A percentile compares a stretch with the other conserved stretches of the same genome.
Evolutionary conservation across 2,329 filamentous ascomycete genomes (phyloP).

Genomic region (Hortaea werneckii): DNA sequence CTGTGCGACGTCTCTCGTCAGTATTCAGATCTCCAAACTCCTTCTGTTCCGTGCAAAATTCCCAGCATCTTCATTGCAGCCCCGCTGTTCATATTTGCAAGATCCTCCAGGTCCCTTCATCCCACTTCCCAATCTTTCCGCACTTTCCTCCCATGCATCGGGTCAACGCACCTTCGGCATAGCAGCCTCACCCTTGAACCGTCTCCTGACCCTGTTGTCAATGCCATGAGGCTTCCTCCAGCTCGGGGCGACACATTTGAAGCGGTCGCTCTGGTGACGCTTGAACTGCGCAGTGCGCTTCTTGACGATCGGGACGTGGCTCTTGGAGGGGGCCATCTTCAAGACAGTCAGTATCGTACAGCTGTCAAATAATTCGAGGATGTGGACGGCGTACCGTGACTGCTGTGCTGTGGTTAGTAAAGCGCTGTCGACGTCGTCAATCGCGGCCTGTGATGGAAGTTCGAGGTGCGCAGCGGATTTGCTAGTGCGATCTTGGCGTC

Average conservation of each 20-base stretch:
- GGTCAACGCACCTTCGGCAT: slow-evolving; percentile 84
- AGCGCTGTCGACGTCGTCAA: not conserved
- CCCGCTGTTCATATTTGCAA: too few relatives aligned
- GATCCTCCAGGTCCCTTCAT: not conserved
- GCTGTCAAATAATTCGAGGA: not conserved
- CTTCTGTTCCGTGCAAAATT: not conserved
- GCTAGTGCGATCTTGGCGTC: not conserved
- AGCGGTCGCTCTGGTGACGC: slow-evolving; percentile 95
- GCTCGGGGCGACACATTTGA: slow-evolving; percentile 79
- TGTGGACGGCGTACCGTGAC: not conserved
- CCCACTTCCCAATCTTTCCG: not conserved
- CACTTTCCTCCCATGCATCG: slow-evolving; percentile 3
- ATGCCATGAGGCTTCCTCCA: slow-evolving; percentile 99
- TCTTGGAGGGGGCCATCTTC: slow-evolving; percentile 61
- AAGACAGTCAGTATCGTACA: not conserved
- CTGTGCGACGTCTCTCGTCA: slow-evolving; percentile 38
- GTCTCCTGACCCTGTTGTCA: slow-evolving; percentile 93
- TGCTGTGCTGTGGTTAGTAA: not conserved
- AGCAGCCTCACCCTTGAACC: slow-evolving; percentile 88
- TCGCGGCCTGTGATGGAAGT: not conserved
- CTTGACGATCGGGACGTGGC: slow-evolving; percentile 99
- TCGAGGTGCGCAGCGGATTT: not conserved
- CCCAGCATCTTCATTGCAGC: not conserved
- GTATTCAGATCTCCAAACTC: not conserved
- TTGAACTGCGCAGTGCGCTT: slow-evolving; percentile 98